Evolutionary conservation across 495 filamentous ascomycete species (phyloP), one percentile per base, ranked within the genome.

Genomic region (Clohesyomyces aquaticus): DNA sequence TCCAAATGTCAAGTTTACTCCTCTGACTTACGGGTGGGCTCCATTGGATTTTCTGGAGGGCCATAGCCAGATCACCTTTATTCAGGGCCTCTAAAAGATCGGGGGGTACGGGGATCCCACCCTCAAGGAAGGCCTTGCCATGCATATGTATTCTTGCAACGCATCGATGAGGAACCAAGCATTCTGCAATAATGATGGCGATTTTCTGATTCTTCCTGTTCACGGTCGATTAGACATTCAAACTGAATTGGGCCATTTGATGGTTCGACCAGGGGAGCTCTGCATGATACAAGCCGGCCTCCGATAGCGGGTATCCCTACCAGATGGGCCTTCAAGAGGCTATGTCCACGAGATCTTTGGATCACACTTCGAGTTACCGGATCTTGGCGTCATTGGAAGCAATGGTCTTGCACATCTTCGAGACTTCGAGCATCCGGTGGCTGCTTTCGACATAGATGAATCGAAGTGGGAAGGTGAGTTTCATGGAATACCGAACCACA

Each of bases 341-440:
- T 47, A 47, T 47, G 22, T 47, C 6, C 43, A 4, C 48, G 25
- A 51, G 25, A 51, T 51, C 25, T 51, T 8, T 4, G 48, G 48
- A 4, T 51, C 48, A 4, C 6, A 51, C n/a, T 51, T 51, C n/a
- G 8, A 51, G 48, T 18, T 51, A 3, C 48, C 48, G 3, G 48
- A 51, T 4, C 48, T 51, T 4, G 48, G 48, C n/a, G 8, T 23
- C 4, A 8, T 51, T 4, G 48, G 48, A 4, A 23, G 8, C 4
- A 51, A 51, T n/a, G 48, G 48, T 3, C 48, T 51, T 4, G 48
- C 48, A 3, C 8, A 4, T 27, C 8, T 25, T 23, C 19, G 48
- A 25, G 48, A 51, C n/a, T 51, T 51, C 22, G 8, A 10, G 4
- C n/a, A 4, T 51, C 48, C 48, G 4, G 18, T 10, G 11, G 45